Evolutionary conservation across 257 asterid genomes (phyloP), one percentile per base, ranked within the genome.

Genomic region (Verbascum thapsus): DNA sequence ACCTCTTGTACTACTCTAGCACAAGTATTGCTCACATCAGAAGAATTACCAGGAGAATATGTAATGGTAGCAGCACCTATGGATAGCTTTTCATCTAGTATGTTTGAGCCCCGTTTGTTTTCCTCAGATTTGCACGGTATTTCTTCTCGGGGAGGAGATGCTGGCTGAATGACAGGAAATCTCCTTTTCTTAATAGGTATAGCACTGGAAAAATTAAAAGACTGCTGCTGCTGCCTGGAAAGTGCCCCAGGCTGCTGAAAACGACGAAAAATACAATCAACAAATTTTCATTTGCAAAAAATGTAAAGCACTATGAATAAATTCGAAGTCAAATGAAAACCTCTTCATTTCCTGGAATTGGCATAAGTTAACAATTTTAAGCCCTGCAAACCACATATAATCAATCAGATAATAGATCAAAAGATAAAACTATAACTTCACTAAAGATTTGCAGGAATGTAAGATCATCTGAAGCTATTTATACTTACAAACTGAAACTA

Each of bases 121-220:
- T 45, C 83, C 66, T 45, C 72, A 0, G 53, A 51, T 10, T 10
- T 7, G 3, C 71, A 53, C 13, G 74, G 32, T 8, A 72, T 72
- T 50, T 80, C 90, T 66, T 74, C 81, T 4, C 49, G 67, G 20
- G 88, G 59, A 72, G 92, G 84, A 44, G 95, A 74, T 6, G 75
- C 49, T 3, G 86, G 73, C 45, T 71, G 77, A 50, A 76, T 49
- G 48, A 85, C 44, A 3, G 85, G 82, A 74, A 83, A 76, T 66
- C 84, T 83, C 73, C 98, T 85, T 71, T 90, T 90, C 87, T 87
- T 90, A 3, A 87, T 75, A 18, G 98, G 98, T 71, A 90, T 83
- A 72, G 83, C 79, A 60, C 79, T 68, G 34, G 80, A 78, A 53
- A 71, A 73, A 69, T 61, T 67, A 72, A 77, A 64, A 74, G 89